Percentiles rank a stretch among this genome's conserved stretches.
Conservation (phyloP, 805 yeast species). For the Zygosaccharomyces gambellarensis region DNA sequence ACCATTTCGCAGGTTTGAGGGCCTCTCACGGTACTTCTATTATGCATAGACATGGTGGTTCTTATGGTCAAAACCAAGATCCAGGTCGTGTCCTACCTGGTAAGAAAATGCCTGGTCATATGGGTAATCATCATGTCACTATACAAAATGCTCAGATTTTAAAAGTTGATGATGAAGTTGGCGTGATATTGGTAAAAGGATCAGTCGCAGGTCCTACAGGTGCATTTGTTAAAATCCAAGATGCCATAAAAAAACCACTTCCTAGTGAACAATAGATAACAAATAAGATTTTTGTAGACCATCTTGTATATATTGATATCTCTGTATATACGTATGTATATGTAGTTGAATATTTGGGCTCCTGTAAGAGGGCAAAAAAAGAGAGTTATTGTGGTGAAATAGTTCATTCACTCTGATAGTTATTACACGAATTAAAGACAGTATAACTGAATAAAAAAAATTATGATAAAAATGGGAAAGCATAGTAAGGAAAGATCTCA, state of each 20-base stretch:
- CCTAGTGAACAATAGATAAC: not conserved
- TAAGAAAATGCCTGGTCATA: conserved; percentile 96
- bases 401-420: not conserved
- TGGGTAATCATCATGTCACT: conserved; percentile 78
- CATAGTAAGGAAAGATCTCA: conserved; percentile 7
- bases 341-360: not conserved
- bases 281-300: not conserved
- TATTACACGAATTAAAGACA: conserved; percentile 3
- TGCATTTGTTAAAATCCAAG: conserved; percentile 66
- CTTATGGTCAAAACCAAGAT: conserved; percentile 90
- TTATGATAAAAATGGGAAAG: not conserved
- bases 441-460: not conserved
- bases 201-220: conserved; percentile 88
- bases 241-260: conserved; percentile 54
- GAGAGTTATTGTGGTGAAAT: not conserved
- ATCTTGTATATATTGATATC: conserved; percentile 2
- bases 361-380: not conserved
- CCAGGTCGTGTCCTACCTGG: conserved; percentile 97
- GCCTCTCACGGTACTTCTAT: conserved; percentile 95
- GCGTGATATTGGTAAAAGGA: conserved; percentile 80
- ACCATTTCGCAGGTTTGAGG: conserved; percentile 79
- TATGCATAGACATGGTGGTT: conserved; percentile 94
- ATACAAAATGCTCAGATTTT: conserved; percentile 71
- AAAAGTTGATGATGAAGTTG: conserved; percentile 74
- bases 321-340: not conserved